Percentiles rank a stretch among this genome's conserved stretches.
phyloP scores from a whole-genome alignment of 2,329 filamentous ascomycete genomes.

The Trematosphaeria pertusa region DNA sequence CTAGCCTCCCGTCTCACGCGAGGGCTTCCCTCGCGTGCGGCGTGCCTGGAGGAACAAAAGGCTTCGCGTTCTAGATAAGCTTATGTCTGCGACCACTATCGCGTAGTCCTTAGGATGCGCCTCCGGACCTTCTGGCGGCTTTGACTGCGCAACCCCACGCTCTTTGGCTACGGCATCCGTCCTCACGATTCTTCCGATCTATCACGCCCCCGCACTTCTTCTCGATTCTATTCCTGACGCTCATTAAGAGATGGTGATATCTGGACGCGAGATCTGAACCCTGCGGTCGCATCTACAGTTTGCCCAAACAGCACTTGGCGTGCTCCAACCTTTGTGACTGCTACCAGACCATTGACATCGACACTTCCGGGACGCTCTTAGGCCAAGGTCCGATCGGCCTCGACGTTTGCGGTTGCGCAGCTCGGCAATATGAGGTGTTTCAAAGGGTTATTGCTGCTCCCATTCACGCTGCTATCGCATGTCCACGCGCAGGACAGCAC shows the following conservation, averaged over 20 bases:
- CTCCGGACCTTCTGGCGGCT: too few relatives aligned
- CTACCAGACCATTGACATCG: neutral
- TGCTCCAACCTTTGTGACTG: neutral
- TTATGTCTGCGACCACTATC: neutral
- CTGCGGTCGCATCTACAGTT: neutral
- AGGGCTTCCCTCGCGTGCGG: neutral
- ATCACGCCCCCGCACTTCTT: too few relatives aligned
- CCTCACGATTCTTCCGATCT: too few relatives aligned
- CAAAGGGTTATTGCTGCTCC: neutral
- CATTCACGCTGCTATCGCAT: neutral
- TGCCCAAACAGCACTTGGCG: neutral
- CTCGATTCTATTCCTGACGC: too few relatives aligned
- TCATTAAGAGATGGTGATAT: too few relatives aligned
- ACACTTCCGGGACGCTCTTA: too few relatives aligned
- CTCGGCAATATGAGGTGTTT: neutral
- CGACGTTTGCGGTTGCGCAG: too few relatives aligned
- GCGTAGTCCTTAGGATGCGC: too few relatives aligned
- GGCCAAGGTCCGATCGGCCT: too few relatives aligned
- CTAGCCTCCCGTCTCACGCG: neutral
- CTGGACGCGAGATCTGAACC: neutral
- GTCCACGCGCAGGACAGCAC: slow-evolving; percentile 7
- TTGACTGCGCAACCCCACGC: neutral
- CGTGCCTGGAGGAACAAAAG: neutral
- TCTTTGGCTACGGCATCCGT: too few relatives aligned
- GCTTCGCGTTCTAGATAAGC: neutral